Percentiles rank a stretch among this genome's conserved stretches.
Evolutionary conservation across 495 filamentous ascomycete species (phyloP).

Genomic region (Aspergillus leporis): DNA sequence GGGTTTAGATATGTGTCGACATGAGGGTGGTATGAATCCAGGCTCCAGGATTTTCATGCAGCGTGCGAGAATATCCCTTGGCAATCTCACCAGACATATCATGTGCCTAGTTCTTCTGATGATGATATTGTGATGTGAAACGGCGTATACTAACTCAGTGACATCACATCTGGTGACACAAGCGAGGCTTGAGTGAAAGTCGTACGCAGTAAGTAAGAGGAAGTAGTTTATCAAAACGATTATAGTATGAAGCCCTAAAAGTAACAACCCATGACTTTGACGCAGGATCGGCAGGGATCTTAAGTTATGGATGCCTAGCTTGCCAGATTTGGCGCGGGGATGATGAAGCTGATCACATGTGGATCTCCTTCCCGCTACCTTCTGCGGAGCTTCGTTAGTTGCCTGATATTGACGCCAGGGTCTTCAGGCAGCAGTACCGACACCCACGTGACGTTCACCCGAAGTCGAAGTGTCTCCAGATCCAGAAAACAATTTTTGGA

Average conservation of each 20-base stretch:
- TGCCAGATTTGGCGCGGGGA: constrained; percentile 7
- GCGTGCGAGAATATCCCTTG: constrained; percentile 14
- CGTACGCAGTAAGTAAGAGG: neutral
- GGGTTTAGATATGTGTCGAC: constrained; percentile 18
- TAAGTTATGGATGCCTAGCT: constrained; percentile 6
- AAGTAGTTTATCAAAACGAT: neutral
- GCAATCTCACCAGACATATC: constrained; percentile 23
- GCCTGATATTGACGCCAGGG: constrained; percentile 9
- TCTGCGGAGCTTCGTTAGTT: constrained; percentile 3
- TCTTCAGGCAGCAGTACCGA: constrained; percentile 12
- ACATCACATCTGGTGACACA: constrained; percentile 24
- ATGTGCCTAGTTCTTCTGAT: constrained; percentile 30
- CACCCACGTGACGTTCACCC: constrained; percentile 21
- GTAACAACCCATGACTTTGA: constrained; percentile 6
- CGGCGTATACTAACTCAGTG: constrained; percentile 20
- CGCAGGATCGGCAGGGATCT: constrained; percentile 16
- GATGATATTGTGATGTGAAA: constrained; percentile 7
- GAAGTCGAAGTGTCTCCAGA: constrained; percentile 18
- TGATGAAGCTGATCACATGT: constrained; percentile 22
- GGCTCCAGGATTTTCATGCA: constrained; percentile 34
- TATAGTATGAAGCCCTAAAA: neutral
- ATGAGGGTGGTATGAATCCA: constrained; percentile 34
- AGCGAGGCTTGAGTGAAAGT: neutral
- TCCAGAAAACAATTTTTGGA: constrained; percentile 42
- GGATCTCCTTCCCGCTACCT: constrained; percentile 5